A percentile compares a stretch with the other conserved stretches of the same genome.
Evolutionary conservation across 768 basidiomycete genomes (phyloP).

Genomic region (Podaxis pistillaris): DNA sequence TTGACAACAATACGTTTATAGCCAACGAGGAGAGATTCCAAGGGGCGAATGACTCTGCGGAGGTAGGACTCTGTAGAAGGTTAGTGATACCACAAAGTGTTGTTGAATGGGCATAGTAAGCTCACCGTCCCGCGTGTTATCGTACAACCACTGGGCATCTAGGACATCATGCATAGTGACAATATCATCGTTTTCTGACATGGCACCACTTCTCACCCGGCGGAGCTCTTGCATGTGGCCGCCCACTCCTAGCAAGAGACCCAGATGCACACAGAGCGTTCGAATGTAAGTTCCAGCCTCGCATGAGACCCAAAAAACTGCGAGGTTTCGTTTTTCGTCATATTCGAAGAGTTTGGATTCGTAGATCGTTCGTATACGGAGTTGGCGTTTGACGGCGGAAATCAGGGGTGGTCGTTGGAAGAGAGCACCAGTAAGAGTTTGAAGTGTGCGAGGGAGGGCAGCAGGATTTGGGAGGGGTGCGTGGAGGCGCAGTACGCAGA

Average conservation of each 20-base stretch:
- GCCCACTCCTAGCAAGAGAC: slow-evolving; percentile 90
- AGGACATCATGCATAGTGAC: slow-evolving; percentile 99
- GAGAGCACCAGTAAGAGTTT: slow-evolving; percentile 95
- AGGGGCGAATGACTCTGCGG: slow-evolving; percentile 88
- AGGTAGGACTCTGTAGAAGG: slow-evolving; percentile 81
- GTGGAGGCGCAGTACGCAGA: slow-evolving; percentile 94
- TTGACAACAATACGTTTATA: slow-evolving; percentile 99
- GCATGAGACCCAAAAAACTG: slow-evolving; percentile 98
- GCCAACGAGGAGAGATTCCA: slow-evolving; percentile 91
- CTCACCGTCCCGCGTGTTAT: slow-evolving; percentile 94
- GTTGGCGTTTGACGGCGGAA: slow-evolving; percentile 97
- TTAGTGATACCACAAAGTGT: background rate
- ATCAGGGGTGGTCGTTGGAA: slow-evolving; percentile 99
- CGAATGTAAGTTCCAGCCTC: slow-evolving; percentile 97
- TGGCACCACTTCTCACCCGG: slow-evolving; percentile 90
- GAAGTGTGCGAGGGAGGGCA: slow-evolving; percentile 87
- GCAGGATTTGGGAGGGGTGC: slow-evolving; percentile 77
- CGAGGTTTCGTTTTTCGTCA: slow-evolving; percentile 95
- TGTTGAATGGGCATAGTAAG: slow-evolving; percentile 10
- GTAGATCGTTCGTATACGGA: slow-evolving; percentile 96
- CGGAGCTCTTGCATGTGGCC: slow-evolving; percentile 99
- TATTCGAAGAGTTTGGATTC: slow-evolving; percentile 95
- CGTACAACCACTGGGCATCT: slow-evolving; percentile 98
- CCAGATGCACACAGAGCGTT: slow-evolving; percentile 96
- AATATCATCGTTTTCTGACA: slow-evolving; percentile 97